Conservation (phyloP, 129 eudicot species). For the Flaveria sonorensis region DNA sequence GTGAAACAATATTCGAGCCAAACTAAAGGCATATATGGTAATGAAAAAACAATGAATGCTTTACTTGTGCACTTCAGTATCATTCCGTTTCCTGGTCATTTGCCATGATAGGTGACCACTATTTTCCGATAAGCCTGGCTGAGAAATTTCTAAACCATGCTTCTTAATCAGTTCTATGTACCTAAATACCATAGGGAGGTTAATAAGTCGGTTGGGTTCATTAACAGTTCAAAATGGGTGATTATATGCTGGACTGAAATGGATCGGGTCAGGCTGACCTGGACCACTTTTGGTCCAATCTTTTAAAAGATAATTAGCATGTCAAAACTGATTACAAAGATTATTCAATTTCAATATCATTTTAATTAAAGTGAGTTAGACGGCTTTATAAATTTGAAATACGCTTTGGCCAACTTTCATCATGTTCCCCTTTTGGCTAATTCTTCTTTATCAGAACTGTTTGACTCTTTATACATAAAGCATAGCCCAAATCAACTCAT, state of each 20-base stretch:
- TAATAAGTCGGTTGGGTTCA: neutral
- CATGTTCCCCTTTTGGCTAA: neutral
- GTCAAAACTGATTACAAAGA: neutral
- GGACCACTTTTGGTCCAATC: neutral
- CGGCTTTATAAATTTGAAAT: neutral
- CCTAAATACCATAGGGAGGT: slow-evolving; percentile 37
- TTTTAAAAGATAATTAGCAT: neutral
- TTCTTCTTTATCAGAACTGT: neutral
- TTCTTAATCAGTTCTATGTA: slow-evolving; percentile 60
- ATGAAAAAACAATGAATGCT: slow-evolving; percentile 9
- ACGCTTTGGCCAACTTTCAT: neutral
- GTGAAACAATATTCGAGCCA: neutral
- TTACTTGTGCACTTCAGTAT: slow-evolving; percentile 80
- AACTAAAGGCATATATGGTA: neutral
- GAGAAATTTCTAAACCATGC: slow-evolving; percentile 81
- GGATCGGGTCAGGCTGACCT: neutral
- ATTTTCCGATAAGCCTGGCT: slow-evolving; percentile 70
- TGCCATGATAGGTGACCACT: slow-evolving; percentile 67
- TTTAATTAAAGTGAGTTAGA: neutral
- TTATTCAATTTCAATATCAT: neutral
- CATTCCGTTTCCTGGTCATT: slow-evolving; percentile 69
- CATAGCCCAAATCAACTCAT: neutral
- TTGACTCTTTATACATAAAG: neutral
- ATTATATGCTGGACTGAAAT: neutral
- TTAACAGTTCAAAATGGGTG: neutral